phyloP scores from a whole-genome alignment of 352 stramenopile species.

The Phytopythium oedochilum region DNA sequence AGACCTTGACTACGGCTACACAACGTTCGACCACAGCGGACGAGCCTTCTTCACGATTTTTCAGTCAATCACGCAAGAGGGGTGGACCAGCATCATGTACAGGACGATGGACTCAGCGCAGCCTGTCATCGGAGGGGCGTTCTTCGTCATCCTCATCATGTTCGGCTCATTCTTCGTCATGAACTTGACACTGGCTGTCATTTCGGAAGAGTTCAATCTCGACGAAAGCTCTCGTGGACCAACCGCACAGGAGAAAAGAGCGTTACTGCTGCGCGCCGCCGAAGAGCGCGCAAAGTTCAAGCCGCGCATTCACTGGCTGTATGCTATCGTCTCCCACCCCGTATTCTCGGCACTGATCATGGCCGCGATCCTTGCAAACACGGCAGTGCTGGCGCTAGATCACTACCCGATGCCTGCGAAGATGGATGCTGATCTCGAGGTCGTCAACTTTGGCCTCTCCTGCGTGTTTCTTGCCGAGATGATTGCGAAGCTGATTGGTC shows the following conservation, averaged over 20 bases:
- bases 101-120: constrained; percentile 66
- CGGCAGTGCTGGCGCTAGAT: constrained; percentile 68
- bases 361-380: constrained; percentile 84
- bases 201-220: constrained; percentile 88
- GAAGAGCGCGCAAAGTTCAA: constrained; percentile 25
- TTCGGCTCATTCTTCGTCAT: constrained; percentile 93
- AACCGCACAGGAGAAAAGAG: constrained; percentile 26
- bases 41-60: constrained; percentile 92
- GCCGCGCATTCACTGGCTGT: constrained; percentile 32
- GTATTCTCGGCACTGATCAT: constrained; percentile 65
- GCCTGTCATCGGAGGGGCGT: constrained; percentile 62
- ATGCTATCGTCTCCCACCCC: constrained; percentile 52
- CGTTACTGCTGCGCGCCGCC: constrained; percentile 20
- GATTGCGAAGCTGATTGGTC: constrained; percentile 80
- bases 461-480: constrained; percentile 74
- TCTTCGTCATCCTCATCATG: constrained; percentile 89
- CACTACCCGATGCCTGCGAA: constrained; percentile 67
- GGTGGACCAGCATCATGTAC: constrained; percentile 93
- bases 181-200: constrained; percentile 90
- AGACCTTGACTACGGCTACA: constrained; percentile 87
- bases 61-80: constrained; percentile 92
- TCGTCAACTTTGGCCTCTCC: constrained; percentile 77
- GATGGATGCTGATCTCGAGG: constrained; percentile 55
- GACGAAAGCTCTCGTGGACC: constrained; percentile 34
- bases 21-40: constrained; percentile 92